Evolutionary conservation across 345 rosid species (phyloP), one percentile per base, ranked within the genome.

Genomic region (Garcia nutans): DNA sequence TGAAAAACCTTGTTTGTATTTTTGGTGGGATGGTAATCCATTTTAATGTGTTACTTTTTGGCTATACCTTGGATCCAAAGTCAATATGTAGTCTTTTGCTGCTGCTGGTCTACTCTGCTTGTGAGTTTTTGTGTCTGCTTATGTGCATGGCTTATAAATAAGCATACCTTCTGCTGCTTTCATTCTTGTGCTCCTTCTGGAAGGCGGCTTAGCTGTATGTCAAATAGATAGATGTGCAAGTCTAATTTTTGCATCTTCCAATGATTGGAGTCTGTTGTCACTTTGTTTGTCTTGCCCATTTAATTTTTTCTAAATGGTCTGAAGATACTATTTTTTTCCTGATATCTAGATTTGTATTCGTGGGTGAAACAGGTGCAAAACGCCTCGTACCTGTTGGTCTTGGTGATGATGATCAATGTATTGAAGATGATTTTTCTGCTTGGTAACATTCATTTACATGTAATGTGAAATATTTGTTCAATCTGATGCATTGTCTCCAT

Each of bases 391-490:
- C 88, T 26, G 91, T 91, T 45, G 98, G 98, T 82, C 94, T 91
- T 56, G 97, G 98, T 66, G 94, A 93, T 82, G 98, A 93, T 83
- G 98, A 93, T 72, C 94, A 91, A 74, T 93, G 93, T 83, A 93
- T 93, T 71, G 98, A 93, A 87, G 98, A 93, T 88, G 98, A 93
- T 75, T 93, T 93, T 72, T 83, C 85, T 68, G 86, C 89, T 71
- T 80, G 83, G 83, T 76, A 76, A 22, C 33, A 42, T 68, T 31
- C 16, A 24, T 61, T n/a, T 8, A 49, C 45, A 59, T 54, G n/a
- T n/a, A 49, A 20, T 65, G 56, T 70, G 67, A 47, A 56, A 12
- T 66, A 41, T 62, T 22, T 77, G 50, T 24, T 65, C 42, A 23
- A 63, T 62, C 33, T 70, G 57, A 71, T 78, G 55, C 44, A 23